These are phyloP conservation scores for Nissolia schottii DNA, from an alignment of 306 rosid species.

Conservation along the genomic window DNA sequence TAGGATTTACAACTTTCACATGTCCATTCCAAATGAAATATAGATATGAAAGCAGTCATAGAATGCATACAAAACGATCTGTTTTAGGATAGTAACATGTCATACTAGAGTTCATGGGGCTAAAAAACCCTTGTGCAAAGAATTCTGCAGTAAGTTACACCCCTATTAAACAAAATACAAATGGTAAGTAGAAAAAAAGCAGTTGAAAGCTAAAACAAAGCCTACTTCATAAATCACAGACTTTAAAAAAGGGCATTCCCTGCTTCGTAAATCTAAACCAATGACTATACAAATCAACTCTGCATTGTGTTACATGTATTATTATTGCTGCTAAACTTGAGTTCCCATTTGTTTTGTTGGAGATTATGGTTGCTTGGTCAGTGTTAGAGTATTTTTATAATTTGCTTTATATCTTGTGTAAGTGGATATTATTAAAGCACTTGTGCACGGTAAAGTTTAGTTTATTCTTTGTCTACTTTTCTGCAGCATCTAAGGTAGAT, in stretches of 20 bases:
- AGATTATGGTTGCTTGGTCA: neutral
- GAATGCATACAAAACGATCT: neutral
- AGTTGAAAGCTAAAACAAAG: neutral
- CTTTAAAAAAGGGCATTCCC: too few species aligned
- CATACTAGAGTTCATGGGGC: neutral
- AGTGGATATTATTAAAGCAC: neutral
- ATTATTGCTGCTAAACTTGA: slow-evolving; percentile 4
- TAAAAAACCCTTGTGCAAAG: neutral
- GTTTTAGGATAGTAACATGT: neutral
- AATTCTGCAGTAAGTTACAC: neutral
- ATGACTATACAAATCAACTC: neutral
- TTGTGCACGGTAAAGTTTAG: slow-evolving; percentile 32
- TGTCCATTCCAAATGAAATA: neutral
- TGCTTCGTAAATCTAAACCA: too few species aligned
- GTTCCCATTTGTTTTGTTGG: neutral
- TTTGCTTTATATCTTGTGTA: neutral
- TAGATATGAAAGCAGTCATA: neutral
- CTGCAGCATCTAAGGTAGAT: slow-evolving; percentile 81
- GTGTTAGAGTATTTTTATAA: neutral
- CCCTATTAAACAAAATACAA: neutral
- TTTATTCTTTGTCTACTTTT: slow-evolving; percentile 21
- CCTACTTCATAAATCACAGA: neutral
- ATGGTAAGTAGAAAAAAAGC: neutral
- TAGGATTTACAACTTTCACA: neutral
- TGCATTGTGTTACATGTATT: neutral